A percentile compares a stretch with the other conserved stretches of the same genome.
phyloP scores from a whole-genome alignment of 2,329 filamentous ascomycete species.

The Leptographium wingfieldii region DNA sequence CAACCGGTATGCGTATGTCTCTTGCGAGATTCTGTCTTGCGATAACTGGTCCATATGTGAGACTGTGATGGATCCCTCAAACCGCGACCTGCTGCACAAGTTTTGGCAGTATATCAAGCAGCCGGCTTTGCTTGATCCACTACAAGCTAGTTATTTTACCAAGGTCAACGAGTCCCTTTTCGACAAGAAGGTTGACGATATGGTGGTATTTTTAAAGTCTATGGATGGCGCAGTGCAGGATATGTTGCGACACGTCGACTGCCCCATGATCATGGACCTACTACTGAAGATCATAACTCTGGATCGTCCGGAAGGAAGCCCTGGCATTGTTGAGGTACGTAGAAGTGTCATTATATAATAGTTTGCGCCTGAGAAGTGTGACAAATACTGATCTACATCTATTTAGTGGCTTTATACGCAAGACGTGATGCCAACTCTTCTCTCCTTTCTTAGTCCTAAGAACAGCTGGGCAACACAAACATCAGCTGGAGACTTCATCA shows the following conservation, averaged over 20 bases:
- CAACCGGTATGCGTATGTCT: conserved; percentile 85
- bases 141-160: conserved; percentile 95
- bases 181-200: conserved; percentile 95
- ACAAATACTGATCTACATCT: neutral
- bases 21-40: conserved; percentile 85
- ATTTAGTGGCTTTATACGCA: conserved; percentile 80
- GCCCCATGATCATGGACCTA: conserved; percentile 96
- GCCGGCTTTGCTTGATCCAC: conserved; percentile 74
- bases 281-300: conserved; percentile 93
- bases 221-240: conserved; percentile 70
- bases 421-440: conserved; percentile 71
- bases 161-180: conserved; percentile 98
- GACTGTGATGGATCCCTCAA: conserved; percentile 61
- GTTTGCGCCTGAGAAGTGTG: neutral
- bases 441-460: conserved; percentile 76
- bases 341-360: neutral
- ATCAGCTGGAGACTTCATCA: conserved; percentile 92
- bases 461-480: conserved; percentile 87
- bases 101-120: conserved; percentile 88
- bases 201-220: conserved; percentile 80
- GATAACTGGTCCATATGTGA: conserved; percentile 97
- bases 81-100: conserved; percentile 59
- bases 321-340: conserved; percentile 77
- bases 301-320: conserved; percentile 81
- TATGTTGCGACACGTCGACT: conserved; percentile 88